Base-by-base conservation (phyloP, 441 rosid genomes). In the Euphorbia schlechtendalii region DNA sequence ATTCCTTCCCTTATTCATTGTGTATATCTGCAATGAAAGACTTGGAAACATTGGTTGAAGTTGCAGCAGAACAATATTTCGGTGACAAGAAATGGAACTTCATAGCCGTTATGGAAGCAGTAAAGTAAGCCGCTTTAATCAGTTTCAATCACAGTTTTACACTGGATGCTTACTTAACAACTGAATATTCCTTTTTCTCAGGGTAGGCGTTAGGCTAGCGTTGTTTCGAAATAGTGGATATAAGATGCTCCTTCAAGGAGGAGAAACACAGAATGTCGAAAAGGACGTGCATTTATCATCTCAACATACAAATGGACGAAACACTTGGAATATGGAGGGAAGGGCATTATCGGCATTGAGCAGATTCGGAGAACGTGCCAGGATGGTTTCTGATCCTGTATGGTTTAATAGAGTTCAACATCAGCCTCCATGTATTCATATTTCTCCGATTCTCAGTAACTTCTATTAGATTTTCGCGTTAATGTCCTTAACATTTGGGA, bases 31-130 rank as follows among this genome's bases (percentile, higher is more conserved):
- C 87, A 5, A 72, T 90, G 9, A 90, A 86, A 77, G 95, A 90
- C 75, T 75, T 90, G 82, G 96, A 90, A 77, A 90, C 96, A 14
- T 76, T 90, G 74, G 85, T 93, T 70, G 98, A 90, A 81, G 97
- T 93, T 32, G 83, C 82, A 2, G 95, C 96, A 32, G 83, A 90
- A 80, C 88, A 90, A 36, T 88, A 86, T 59, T 86, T 71, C 61
- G 96, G 98, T 27, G 74, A 85, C 55, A 85, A 82, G 77, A 93
- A 88, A 76, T 90, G 97, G 97, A 83, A 88, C 73, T 90, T 84
- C 81, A 82, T 93, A 72, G 89, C 96, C 62, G 61, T 76, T 63
- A 86, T 92, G 8, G 98, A 94, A 82, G 86, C 94, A 63, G 75
- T 72, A 62, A 94, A 89, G 98, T 91, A 81, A 84, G 88, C 40